Evolutionary conservation across 2,329 filamentous ascomycete genomes (phyloP).

Genomic region (Gaeumannomyces tritici): DNA sequence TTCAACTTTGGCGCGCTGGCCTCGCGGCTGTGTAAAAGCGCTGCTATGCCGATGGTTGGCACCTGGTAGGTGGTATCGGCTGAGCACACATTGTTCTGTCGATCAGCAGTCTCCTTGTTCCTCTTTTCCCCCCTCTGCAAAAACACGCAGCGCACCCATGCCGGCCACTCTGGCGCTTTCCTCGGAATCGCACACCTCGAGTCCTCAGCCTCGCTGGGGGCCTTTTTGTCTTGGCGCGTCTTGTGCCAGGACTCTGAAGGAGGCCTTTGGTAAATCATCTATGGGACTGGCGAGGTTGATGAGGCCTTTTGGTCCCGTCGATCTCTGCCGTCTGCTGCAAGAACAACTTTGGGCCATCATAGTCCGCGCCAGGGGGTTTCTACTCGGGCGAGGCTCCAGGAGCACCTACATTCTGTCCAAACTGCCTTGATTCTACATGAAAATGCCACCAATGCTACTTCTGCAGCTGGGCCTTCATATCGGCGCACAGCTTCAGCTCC

Average conservation of each 20-base stretch:
- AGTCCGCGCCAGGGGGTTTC: constrained; percentile 3
- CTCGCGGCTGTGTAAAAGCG: neutral
- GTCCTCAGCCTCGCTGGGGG: constrained; percentile 1
- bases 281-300: neutral
- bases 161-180: neutral
- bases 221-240: constrained; percentile 1
- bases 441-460: too few species aligned
- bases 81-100: neutral
- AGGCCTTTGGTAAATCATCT: neutral
- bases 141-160: neutral
- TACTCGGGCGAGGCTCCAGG: constrained; percentile 4
- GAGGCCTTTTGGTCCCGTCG: neutral
- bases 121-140: neutral
- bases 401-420: neutral
- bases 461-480: neutral
- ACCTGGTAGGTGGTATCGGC: neutral
- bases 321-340: neutral
- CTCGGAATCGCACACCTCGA: neutral
- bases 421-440: too few species aligned
- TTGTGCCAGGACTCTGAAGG: constrained; percentile 1
- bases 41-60: neutral
- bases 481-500: neutral
- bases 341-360: constrained; percentile 4
- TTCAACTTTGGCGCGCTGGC: neutral
- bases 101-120: neutral